Conservation (phyloP, 805 yeast genomes). For the Nakazawaea ambrosiae region DNA sequence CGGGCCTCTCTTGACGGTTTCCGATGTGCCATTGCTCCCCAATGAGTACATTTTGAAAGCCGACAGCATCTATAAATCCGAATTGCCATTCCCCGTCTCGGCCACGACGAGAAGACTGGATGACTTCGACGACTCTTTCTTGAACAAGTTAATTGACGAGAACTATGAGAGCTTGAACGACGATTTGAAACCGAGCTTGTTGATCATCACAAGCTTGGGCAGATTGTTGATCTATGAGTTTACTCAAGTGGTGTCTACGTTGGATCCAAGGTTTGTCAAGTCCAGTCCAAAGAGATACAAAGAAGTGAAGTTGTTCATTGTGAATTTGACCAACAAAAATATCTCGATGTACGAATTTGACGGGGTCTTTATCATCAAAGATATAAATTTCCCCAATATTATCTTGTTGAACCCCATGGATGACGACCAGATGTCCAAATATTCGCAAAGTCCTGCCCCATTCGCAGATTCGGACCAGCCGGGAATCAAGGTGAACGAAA, state of each 20-base stretch:
- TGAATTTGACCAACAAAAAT: conserved; percentile 39
- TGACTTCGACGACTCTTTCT: conserved; percentile 21
- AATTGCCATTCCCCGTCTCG: conserved; percentile 22
- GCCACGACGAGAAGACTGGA: not conserved
- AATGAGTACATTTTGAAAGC: conserved; percentile 26
- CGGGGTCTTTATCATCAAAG: conserved; percentile 27
- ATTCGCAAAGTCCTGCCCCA: conserved; percentile 45
- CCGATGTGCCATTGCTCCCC: conserved; percentile 14
- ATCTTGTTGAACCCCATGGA: conserved; percentile 8
- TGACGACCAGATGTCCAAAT: conserved; percentile 55
- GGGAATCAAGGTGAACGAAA: conserved; percentile 36
- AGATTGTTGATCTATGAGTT: conserved; percentile 27
- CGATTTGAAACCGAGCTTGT: conserved; percentile 25
- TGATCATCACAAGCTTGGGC: conserved; percentile 28
- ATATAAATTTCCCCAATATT: conserved; percentile 22
- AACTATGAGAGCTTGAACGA: conserved; percentile 22
- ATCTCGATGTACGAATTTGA: conserved; percentile 77
- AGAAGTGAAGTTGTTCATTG: conserved; percentile 22
- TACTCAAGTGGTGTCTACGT: conserved; percentile 9
- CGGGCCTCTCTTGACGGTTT: conserved; percentile 16
- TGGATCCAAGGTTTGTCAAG: conserved; percentile 5
- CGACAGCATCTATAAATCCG: conserved; percentile 26
- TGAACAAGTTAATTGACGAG: conserved; percentile 23
- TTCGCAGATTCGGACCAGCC: conserved; percentile 9
- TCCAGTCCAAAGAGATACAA: conserved; percentile 1